Evolutionary conservation across 371 early-diverging fungal species (phyloP).

Genomic region (Rhizomucor miehei): DNA sequence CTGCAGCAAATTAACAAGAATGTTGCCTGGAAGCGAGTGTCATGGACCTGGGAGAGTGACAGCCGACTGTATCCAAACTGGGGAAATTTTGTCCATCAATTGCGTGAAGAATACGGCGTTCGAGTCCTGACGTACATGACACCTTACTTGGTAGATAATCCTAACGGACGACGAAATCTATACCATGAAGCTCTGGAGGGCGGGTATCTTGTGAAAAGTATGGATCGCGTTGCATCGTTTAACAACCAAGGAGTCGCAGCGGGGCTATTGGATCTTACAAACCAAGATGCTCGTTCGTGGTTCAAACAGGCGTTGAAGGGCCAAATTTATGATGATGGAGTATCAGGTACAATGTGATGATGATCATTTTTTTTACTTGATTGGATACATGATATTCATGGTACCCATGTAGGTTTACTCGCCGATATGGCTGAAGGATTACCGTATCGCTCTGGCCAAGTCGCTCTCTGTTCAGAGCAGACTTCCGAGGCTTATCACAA

Average conservation of each 20-base stretch:
- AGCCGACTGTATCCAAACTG: constrained; percentile 42
- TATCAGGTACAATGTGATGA: constrained; percentile 24
- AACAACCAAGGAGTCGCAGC: constrained; percentile 22
- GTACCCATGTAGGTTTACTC: constrained; percentile 30
- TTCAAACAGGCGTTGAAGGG: constrained; percentile 37
- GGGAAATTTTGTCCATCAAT: constrained; percentile 28
- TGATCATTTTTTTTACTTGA: too few relatives aligned
- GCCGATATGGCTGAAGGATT: constrained; percentile 35
- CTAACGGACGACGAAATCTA: constrained; percentile 23
- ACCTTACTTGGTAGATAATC: constrained; percentile 32
- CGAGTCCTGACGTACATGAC: constrained; percentile 41
- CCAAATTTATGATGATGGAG: constrained; percentile 26
- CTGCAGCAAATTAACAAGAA: constrained; percentile 18
- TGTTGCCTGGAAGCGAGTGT: constrained; percentile 27
- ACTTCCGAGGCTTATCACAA: constrained; percentile 30
- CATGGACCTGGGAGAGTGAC: constrained; percentile 56
- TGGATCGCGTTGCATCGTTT: constrained; percentile 11
- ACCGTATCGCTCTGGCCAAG: constrained; percentile 18
- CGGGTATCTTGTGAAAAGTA: constrained; percentile 29
- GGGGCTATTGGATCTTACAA: constrained; percentile 40
- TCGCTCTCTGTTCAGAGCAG: constrained; percentile 14
- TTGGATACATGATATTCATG: too few relatives aligned
- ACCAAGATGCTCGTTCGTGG: constrained; percentile 41
- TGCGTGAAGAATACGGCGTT: constrained; percentile 16
- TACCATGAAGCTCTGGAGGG: constrained; percentile 31